Evolutionary conservation across 495 filamentous ascomycete genomes (phyloP).

Genomic region (Lasiosphaeris hirsuta): DNA sequence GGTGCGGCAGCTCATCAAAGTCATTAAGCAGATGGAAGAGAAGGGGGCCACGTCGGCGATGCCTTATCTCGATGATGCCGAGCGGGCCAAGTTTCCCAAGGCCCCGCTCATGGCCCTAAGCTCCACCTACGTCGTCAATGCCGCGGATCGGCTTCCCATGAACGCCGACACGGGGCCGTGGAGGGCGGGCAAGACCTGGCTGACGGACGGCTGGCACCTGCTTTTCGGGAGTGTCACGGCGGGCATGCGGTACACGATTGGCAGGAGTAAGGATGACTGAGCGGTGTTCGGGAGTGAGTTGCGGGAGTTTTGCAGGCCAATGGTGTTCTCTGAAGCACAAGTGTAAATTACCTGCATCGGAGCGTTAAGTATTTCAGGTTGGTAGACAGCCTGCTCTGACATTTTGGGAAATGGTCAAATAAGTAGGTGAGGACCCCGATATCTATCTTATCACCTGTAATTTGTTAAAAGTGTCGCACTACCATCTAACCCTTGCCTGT

Average conservation of each 20-base stretch:
- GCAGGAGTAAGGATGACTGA: no score
- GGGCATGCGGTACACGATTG: conserved; percentile 27
- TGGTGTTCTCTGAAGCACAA: no score
- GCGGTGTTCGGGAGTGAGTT: no score
- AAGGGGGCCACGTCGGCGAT: conserved; percentile 28
- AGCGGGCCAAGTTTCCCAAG: conserved; percentile 15
- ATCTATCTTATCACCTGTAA: no score
- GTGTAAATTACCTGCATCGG: no score
- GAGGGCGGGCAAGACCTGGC: conserved; percentile 30
- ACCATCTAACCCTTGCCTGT: no score
- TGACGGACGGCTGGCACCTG: conserved; percentile 26
- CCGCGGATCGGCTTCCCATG: conserved; percentile 30
- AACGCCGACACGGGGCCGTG: conserved; percentile 32
- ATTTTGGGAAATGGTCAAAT: no score
- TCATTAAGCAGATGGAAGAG: conserved; percentile 38
- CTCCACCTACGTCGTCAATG: conserved; percentile 34
- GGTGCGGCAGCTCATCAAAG: conserved; percentile 31
- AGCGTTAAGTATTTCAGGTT: no score
- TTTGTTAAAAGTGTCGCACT: no score
- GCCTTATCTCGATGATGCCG: conserved; percentile 23
- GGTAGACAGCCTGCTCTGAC: no score
- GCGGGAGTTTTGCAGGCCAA: no score
- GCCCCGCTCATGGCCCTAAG: conserved; percentile 19
- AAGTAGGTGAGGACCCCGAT: no score
- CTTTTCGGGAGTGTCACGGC: conserved; percentile 29